These are phyloP conservation scores for Torrubiella hemipterigena DNA, from an alignment of 2,329 filamentous ascomycete species.

Conservation along the genomic window DNA sequence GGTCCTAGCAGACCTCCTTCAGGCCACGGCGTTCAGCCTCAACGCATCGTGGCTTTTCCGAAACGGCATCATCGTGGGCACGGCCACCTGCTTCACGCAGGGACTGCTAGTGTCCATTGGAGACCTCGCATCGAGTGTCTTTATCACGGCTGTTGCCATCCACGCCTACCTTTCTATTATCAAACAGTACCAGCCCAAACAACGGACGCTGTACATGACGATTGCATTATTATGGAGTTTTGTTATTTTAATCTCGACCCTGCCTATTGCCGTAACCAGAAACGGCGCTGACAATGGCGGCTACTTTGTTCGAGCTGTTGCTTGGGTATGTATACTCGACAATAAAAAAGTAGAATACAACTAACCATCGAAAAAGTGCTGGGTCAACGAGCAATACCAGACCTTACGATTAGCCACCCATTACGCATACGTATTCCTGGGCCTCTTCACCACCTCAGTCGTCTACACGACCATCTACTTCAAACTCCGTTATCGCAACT, in stretches of 20 bases:
- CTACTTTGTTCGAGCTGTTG: constrained; percentile 51
- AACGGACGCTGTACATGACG: constrained; percentile 33
- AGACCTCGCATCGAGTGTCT: constrained; percentile 53
- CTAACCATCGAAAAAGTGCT: constrained; percentile 33
- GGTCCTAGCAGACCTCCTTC: constrained; percentile 55
- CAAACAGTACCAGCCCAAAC: constrained; percentile 37
- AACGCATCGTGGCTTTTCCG: constrained; percentile 45
- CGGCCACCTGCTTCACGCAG: constrained; percentile 46
- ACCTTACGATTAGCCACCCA: constrained; percentile 46
- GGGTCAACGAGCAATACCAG: constrained; percentile 45
- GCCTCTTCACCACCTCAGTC: constrained; percentile 21
- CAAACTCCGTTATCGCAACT: constrained; percentile 19
- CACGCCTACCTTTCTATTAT: constrained; percentile 57
- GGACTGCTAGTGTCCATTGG: constrained; percentile 59
- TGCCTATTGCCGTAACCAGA: constrained; percentile 32
- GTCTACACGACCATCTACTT: constrained; percentile 29
- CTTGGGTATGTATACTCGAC: constrained; percentile 36
- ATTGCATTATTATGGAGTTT: constrained; percentile 45
- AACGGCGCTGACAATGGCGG: constrained; percentile 29
- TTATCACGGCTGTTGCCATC: constrained; percentile 52
- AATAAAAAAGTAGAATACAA: background rate
- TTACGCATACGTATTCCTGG: constrained; percentile 51
- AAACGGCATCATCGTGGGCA: constrained; percentile 41
- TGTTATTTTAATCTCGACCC: constrained; percentile 41
- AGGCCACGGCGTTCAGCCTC: constrained; percentile 50